Evolutionary conservation across 2,329 filamentous ascomycete species (phyloP).

Genomic region (Botrytis hyacinthi): DNA sequence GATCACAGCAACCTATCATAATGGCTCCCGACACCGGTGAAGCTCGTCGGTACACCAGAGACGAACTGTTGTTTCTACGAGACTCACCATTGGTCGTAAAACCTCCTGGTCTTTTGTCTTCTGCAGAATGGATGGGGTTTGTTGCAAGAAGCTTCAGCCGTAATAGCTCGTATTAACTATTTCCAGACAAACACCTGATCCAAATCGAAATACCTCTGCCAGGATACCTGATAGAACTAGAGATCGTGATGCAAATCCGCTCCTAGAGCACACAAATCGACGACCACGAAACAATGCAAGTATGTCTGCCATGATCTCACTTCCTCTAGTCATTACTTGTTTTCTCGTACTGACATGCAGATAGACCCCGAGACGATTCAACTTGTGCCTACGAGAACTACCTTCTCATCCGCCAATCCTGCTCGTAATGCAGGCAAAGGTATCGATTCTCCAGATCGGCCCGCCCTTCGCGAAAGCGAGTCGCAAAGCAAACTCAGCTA

Average conservation of each 20-base stretch:
- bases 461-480: constrained; percentile 51
- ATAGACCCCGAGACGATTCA: constrained; percentile 75
- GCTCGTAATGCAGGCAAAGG: constrained; percentile 44
- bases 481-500: constrained; percentile 59
- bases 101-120: constrained; percentile 74
- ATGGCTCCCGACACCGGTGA: constrained; percentile 35
- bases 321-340: constrained; percentile 22
- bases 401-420: constrained; percentile 74
- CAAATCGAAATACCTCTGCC: constrained; percentile 34
- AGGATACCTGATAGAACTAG: constrained; percentile 50
- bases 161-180: constrained; percentile 26
- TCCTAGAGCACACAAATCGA: constrained; percentile 43
- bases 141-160: constrained; percentile 20
- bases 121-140: constrained; percentile 97
- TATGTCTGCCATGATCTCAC: constrained; percentile 42
- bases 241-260: constrained; percentile 34
- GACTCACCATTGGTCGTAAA: constrained; percentile 76
- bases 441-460: constrained; percentile 45
- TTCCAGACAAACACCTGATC: constrained; percentile 34
- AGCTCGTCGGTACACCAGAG: constrained; percentile 60
- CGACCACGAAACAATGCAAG: constrained; percentile 54
- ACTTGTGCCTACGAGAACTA: constrained; percentile 78
- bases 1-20: constrained; percentile 4
- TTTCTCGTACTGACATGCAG: constrained; percentile 26
- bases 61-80: constrained; percentile 72